Conservation (phyloP, 2,329 filamentous ascomycete genomes). For the Exophiala oligosperma region DNA sequence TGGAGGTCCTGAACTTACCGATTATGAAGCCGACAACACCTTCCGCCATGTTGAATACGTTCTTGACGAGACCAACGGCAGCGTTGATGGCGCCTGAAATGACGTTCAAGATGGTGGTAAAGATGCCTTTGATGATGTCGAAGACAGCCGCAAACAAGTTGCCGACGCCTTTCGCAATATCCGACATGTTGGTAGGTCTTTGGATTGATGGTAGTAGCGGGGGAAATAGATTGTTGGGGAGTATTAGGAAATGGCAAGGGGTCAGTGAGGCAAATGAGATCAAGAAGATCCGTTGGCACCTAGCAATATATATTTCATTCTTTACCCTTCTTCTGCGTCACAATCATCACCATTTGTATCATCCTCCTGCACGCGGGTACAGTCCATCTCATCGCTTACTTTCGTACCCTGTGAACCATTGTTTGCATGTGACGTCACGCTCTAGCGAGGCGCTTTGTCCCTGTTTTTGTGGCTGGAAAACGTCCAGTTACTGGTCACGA, state of each 20-base stretch:
- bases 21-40: constrained; percentile 24
- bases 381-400: background rate
- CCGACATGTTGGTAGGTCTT: constrained; percentile 17
- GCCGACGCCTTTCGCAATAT: constrained; percentile 19
- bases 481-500: constrained; percentile 12
- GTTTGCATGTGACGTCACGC: constrained; percentile 21
- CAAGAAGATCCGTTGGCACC: background rate
- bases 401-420: background rate
- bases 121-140: constrained; percentile 24
- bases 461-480: constrained; percentile 20
- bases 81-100: constrained; percentile 21
- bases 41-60: constrained; percentile 23
- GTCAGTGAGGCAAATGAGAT: too few relatives aligned
- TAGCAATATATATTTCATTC: background rate
- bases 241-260: too few relatives aligned
- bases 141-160: constrained; percentile 21
- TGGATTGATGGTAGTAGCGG: background rate
- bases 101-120: constrained; percentile 13
- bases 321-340: constrained; percentile 4
- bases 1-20: constrained; percentile 5
- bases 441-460: constrained; percentile 12
- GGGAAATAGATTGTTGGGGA: too few relatives aligned
- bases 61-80: constrained; percentile 23
- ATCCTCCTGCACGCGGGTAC: background rate
- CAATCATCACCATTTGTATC: constrained; percentile 3